Conservation (phyloP, 129 eudicot species). For the Artemisia argyi region DNA sequence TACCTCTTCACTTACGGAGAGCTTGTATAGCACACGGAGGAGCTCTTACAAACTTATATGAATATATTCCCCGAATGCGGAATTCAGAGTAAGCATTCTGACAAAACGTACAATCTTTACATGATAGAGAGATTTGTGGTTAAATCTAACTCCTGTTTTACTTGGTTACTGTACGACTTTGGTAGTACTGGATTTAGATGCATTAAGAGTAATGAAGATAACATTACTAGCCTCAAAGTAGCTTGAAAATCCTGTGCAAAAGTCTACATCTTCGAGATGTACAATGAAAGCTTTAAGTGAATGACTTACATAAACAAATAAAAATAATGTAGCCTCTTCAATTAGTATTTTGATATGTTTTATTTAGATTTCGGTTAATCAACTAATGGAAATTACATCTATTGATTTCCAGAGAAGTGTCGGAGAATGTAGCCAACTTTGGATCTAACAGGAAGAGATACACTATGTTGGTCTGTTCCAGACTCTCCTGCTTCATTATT, state of each 20-base stretch:
- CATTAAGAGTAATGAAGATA: too few relatives aligned
- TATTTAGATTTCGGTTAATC: not conserved
- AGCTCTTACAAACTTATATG: constrained; percentile 68
- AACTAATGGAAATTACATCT: constrained; percentile 18
- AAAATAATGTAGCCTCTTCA: not conserved
- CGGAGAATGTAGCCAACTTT: constrained; percentile 28
- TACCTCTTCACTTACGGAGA: constrained; percentile 76
- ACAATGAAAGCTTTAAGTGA: not conserved
- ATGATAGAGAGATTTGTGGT: not conserved
- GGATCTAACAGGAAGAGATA: constrained; percentile 48
- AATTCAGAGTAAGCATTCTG: constrained; percentile 63
- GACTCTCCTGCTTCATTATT: constrained; percentile 22
- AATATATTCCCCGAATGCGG: constrained; percentile 90
- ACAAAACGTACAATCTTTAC: constrained; percentile 5
- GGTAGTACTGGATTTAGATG: too few relatives aligned
- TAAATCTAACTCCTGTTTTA: not conserved
- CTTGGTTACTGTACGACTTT: too few relatives aligned
- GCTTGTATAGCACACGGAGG: constrained; percentile 90
- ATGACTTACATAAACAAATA: too few relatives aligned
- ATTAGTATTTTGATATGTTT: not conserved
- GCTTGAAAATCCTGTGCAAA: too few relatives aligned
- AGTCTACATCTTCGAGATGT: too few relatives aligned
- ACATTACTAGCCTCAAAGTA: too few relatives aligned
- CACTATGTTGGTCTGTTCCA: constrained; percentile 56
- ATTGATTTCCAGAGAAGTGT: constrained; percentile 44